Base-by-base conservation (phyloP, 176 grass and related monocot species). In the Lolium multiflorum region DNA sequence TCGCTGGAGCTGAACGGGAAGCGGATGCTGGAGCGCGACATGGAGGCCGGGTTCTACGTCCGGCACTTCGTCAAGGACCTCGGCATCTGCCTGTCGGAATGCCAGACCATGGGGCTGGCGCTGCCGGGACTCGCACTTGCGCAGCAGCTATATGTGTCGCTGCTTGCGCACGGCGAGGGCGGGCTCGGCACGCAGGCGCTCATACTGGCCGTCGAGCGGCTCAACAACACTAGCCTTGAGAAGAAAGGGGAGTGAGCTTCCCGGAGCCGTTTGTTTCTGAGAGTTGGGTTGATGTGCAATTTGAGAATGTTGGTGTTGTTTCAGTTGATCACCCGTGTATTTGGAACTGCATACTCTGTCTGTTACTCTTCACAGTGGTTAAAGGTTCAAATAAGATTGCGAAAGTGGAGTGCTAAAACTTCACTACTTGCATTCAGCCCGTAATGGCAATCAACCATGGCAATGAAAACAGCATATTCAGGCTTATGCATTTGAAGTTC, bases 21-120 rank as follows among this genome's bases (percentile, higher is more conserved):
- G 84, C 94, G 92, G 86, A 96, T 98, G 76, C 71, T 98, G 72
- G 88, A 98, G 65, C 83, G 93, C 28, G 93, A 98, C 58, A 98
- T 98, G 96, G 93, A 82, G 14, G 90, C 93, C 11, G 91, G 96
- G 46, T 98, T 98, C 88, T 98, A 92, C 46, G 96, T 98, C 59
- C 90, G 93, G 6, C 96, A 98, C 81, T 98, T 96, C 66, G 93
- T 96, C 7, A 98, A 98, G 92, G 96, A 98, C 83, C 94, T 96
- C 58, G 93, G 96, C 8, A 94, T 98, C 80, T 98, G 93, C 86
- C 77, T 98, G 75, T 95, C 83, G 58, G 96, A 98, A 78, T 96
- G 96, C 84, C 96, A 98, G 93, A 64, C 74, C 70, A 96, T 98
- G 96, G 96, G 96, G 41, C 78, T 98, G 21, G 90, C 96, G 46